Evolutionary conservation across 129 eudicot genomes (phyloP).

Genomic region (Tanacetum coccineum): DNA sequence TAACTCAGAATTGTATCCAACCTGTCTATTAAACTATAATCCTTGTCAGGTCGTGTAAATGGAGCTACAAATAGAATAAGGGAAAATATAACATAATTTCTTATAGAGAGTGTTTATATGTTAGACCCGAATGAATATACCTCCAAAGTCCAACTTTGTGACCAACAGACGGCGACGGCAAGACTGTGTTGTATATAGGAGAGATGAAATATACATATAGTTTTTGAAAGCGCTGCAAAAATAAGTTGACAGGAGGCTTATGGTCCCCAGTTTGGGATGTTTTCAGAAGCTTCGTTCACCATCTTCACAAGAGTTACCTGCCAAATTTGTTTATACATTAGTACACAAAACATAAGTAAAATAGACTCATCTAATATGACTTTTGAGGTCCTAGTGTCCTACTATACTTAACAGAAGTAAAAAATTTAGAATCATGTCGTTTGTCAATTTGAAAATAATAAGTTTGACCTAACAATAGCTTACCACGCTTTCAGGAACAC

Average conservation of each 20-base stretch:
- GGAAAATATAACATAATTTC: conserved; percentile 20
- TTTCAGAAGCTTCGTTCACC: conserved; percentile 93
- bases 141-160: conserved; percentile 11
- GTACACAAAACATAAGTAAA: neutral
- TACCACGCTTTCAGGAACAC: conserved; percentile 99
- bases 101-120: conserved; percentile 10
- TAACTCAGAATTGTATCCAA: conserved; percentile 5
- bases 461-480: conserved; percentile 25
- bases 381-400: neutral
- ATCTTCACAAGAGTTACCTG: conserved; percentile 96
- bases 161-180: neutral
- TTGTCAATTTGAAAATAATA: neutral
- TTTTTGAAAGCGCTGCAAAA: conserved; percentile 1
- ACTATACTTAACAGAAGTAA: neutral
- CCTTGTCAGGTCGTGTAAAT: neutral
- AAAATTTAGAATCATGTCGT: neutral
- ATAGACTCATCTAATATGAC: neutral
- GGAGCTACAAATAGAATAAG: conserved; percentile 3
- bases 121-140: conserved; percentile 9
- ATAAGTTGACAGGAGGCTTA: conserved; percentile 19
- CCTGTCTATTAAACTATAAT: neutral
- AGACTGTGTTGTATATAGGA: conserved; percentile 12
- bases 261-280: conserved; percentile 85
- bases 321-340: conserved; percentile 10
- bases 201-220: conserved; percentile 27